Evolutionary conservation across 345 rosid genomes (phyloP), one percentile per base, ranked within the genome.

Genomic region (Aquilaria yunnanensis): DNA sequence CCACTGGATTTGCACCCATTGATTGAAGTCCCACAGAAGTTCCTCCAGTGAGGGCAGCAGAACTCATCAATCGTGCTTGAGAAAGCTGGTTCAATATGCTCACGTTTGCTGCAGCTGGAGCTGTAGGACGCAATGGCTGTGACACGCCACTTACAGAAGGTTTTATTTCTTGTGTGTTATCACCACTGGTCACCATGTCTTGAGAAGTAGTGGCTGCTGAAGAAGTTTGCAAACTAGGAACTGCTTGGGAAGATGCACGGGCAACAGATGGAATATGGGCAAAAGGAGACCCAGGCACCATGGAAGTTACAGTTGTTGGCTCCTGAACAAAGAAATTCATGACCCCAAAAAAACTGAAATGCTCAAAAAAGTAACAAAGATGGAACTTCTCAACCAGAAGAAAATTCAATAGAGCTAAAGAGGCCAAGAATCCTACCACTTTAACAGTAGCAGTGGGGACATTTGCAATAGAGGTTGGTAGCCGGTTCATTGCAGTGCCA

Each of bases 71-170:
- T 76, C 96, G 80, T 63, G 82, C 96, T 84, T 88, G 97, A 76
- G 91, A 83, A 63, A 94, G 91, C 76, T 86, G 83, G 77, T 94
- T 94, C 64, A 94, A 68, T 73, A 94, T 87, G 80, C 76, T 94
- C 59, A 90, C 93, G 73, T 94, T 94, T 34, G 92, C 96, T 50
- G 89, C 89, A 67, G 81, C 79, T 64, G 93, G 80, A 70, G 88
- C 82, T 65, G 76, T 81, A 62, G 96, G 78, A 58, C 95, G 90
- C 66, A 72, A 68, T 65, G 94, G 74, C 61, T 82, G 89, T 56
- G 91, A 66, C 73, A 88, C 78, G 58, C 79, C 84, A 80, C 82
- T 71, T 32, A 94, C 90, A 56, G 71, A 74, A 62, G 99, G 97
- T 80, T 90, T 94, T 66, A 85, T 56, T 70, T 94, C 99, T 57